phyloP scores from a whole-genome alignment of 768 basidiomycete genomes.

The Leccinellum rugosiceps region DNA sequence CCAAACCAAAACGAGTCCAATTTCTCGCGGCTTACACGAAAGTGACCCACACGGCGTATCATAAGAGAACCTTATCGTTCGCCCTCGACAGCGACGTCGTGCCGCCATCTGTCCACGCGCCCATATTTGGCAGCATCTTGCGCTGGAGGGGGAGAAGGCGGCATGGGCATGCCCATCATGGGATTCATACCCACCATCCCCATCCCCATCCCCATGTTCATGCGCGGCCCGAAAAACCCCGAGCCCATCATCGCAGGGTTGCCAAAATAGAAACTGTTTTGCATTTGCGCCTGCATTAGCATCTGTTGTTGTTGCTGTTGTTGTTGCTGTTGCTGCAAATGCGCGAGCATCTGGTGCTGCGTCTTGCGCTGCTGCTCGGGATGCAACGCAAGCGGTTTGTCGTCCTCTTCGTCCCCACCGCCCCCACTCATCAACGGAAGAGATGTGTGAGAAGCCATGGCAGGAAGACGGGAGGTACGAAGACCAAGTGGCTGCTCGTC shows the following conservation, averaged over 20 bases:
- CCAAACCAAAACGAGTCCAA: constrained; percentile 11
- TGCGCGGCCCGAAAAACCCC: constrained; percentile 62
- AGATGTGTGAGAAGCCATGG: constrained; percentile 24
- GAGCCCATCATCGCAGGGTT: constrained; percentile 63
- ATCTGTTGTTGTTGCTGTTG: constrained; percentile 51
- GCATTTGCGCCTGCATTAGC: constrained; percentile 76
- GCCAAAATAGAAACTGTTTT: constrained; percentile 72
- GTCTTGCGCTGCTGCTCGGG: constrained; percentile 78
- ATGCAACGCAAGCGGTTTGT: constrained; percentile 67
- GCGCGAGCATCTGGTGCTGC: constrained; percentile 42
- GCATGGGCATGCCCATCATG: constrained; percentile 37
- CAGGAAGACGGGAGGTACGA: constrained; percentile 49
- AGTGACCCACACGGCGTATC: constrained; percentile 1
- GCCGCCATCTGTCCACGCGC: constrained; percentile 78
- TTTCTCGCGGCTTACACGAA: constrained; percentile 7
- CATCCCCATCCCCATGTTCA: constrained; percentile 37
- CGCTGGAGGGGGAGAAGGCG: constrained; percentile 58
- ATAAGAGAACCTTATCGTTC: constrained; percentile 30
- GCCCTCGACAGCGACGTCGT: constrained; percentile 73
- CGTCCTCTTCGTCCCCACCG: constrained; percentile 61
- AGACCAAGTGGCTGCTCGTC: constrained; percentile 73
- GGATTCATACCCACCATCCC: constrained; percentile 39
- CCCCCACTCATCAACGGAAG: constrained; percentile 32
- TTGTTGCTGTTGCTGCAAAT: constrained; percentile 41
- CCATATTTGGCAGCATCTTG: constrained; percentile 66